These are phyloP conservation scores for Candida insectalens DNA, from an alignment of 805 yeast genomes.

Conservation along the genomic window DNA sequence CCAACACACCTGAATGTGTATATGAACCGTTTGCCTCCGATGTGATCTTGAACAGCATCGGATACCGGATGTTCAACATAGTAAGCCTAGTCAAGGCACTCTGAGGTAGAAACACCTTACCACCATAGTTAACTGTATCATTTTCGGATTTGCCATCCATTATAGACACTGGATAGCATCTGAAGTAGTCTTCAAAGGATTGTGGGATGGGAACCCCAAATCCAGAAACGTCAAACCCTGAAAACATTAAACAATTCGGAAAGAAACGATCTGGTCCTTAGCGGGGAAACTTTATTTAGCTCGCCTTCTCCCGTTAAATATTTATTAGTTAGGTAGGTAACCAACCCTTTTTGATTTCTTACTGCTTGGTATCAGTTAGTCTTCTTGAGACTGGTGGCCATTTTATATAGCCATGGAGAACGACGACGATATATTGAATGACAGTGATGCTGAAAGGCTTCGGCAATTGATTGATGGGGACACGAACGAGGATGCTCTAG, in stretches of 20 bases:
- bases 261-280: too few species aligned
- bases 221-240: conserved; percentile 17
- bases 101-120: conserved; percentile 91
- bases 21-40: conserved; percentile 47
- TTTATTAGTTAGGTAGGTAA: too few species aligned
- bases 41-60: conserved; percentile 81
- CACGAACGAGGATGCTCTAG: conserved; percentile 21
- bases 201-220: conserved; percentile 14
- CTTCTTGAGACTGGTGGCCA: too few species aligned
- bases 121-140: conserved; percentile 84
- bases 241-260: too few species aligned
- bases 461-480: conserved; percentile 20
- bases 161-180: conserved; percentile 88
- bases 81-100: conserved; percentile 84
- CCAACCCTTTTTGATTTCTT: too few species aligned
- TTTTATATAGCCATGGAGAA: too few species aligned
- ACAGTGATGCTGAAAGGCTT: conserved; percentile 16
- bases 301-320: too few species aligned
- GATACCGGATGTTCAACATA: conserved; percentile 86
- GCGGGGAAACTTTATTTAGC: too few species aligned
- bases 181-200: conserved; percentile 72
- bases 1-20: conserved; percentile 92
- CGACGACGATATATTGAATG: conserved; percentile 16
- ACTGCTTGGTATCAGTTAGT: too few species aligned
- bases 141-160: conserved; percentile 70